phyloP scores from a whole-genome alignment of 2,329 filamentous ascomycete genomes.

The Nectriaceae sp. region DNA sequence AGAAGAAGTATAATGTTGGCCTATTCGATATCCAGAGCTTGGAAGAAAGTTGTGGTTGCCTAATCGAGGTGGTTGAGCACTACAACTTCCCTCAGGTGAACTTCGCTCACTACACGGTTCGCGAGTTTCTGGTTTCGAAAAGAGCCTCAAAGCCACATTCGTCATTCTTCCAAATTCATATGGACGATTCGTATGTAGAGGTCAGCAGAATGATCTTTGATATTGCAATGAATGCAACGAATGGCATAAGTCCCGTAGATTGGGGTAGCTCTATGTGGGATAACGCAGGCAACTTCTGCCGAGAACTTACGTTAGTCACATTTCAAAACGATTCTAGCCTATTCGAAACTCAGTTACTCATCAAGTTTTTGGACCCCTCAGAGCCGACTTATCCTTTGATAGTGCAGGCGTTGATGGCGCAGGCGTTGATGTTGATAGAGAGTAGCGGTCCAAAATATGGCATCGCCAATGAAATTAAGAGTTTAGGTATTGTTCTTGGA shows the following conservation, averaged over 20 bases:
- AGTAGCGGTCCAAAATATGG: too few species aligned
- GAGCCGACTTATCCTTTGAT: not conserved
- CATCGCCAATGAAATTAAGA: too few species aligned
- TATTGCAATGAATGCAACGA: not conserved
- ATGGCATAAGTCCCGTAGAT: too few species aligned
- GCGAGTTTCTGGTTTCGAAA: constrained; percentile 1
- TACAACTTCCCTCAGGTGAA: not conserved
- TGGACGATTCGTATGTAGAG: not conserved
- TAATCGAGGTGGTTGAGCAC: not conserved
- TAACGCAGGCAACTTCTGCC: not conserved
- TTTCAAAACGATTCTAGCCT: not conserved
- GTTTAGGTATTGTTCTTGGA: too few species aligned
- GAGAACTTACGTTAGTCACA: not conserved
- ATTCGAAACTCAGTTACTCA: not conserved
- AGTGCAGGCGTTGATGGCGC: not conserved
- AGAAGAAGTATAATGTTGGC: not conserved
- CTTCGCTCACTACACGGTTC: constrained; percentile 3
- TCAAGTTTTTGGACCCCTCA: not conserved
- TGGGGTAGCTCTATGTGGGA: too few species aligned
- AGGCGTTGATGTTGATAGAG: too few species aligned
- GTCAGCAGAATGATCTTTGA: not conserved
- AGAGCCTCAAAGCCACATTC: not conserved
- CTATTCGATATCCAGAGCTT: not conserved
- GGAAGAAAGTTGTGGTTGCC: constrained; percentile 1
- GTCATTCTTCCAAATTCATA: not conserved